Base-by-base conservation (phyloP, 148 eudicot species). In the Beta vulgaris region DNA sequence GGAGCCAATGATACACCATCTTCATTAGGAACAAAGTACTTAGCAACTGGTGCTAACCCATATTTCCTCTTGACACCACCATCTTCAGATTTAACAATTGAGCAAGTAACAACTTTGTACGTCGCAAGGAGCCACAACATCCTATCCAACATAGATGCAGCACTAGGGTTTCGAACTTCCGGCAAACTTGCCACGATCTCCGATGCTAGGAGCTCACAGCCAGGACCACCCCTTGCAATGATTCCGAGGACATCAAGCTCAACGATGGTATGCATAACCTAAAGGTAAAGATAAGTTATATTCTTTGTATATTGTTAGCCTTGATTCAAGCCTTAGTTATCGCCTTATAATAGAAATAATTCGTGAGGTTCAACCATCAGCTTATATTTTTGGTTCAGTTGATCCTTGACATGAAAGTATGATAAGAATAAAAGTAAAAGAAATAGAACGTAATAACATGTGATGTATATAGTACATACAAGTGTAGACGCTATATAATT, bases 81-180 rank as follows among this genome's bases (percentile, higher is more conserved):
- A 7, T 16, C 77, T 12, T 36, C 46, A 4, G 15, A 48, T 5
- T 15, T 48, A 9, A 28, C 62, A 26, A 42, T 2, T 49, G 73
- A 23, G 61, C 78, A 67, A 26, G 51, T 60, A 0, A 79, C 72
- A 2, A 79, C 25, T 2, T 73, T 68, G 43, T 73, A 59, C 43
- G 78, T 68, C 18, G 78, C 78, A 10, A 74, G 57, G 4, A 79
- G 68, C 68, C 64, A 51, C 34, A 79, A 67, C 63, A 79, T 60
- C 70, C 82, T 64, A 29, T 74, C 74, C 44, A 79, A 19, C 82
- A 79, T 79, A 11, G 78, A 57, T 14, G 69, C 70, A 12, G 78
- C 75, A 3, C 60, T 39, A 1, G 74, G 63, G 29, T 74, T 68
- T 44, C 29, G 0, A 1, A 13, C 36, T 5, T 48, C 34, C 0